Conservation (phyloP, 2,329 filamentous ascomycete genomes). For the Cladophialophora carrionii region DNA sequence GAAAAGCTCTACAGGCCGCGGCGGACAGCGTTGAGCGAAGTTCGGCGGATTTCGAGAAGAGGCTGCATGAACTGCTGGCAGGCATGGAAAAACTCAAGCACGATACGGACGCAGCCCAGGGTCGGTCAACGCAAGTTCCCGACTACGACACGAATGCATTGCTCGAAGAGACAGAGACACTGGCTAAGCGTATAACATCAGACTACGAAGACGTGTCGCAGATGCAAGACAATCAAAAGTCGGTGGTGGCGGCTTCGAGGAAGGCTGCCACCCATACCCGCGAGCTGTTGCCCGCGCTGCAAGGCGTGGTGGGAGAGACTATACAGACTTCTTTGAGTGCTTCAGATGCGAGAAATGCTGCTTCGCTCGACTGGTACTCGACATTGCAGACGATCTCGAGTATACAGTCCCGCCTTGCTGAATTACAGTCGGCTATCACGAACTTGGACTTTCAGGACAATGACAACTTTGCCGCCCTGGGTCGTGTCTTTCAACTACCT, state of each 20-base stretch:
- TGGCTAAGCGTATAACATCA: slow-evolving; percentile 82
- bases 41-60: slow-evolving; percentile 31
- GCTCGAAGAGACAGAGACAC: slow-evolving; percentile 72
- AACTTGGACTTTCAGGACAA: slow-evolving; percentile 73
- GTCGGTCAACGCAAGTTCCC: slow-evolving; percentile 27
- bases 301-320: slow-evolving; percentile 61
- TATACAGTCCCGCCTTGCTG: slow-evolving; percentile 74
- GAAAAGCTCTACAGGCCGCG: slow-evolving; percentile 25
- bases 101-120: slow-evolving; percentile 26
- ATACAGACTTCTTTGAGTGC: slow-evolving; percentile 60
- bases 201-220: slow-evolving; percentile 79
- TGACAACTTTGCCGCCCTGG: slow-evolving; percentile 79
- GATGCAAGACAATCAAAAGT: slow-evolving; percentile 68
- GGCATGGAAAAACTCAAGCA: slow-evolving; percentile 31
- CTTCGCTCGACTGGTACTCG: slow-evolving; percentile 59
- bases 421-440: slow-evolving; percentile 72
- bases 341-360: slow-evolving; percentile 68
- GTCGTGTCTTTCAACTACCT: slow-evolving; percentile 79
- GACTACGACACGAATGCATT: slow-evolving; percentile 34
- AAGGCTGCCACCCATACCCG: slow-evolving; percentile 66
- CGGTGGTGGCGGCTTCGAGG: slow-evolving; percentile 64
- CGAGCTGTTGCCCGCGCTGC: slow-evolving; percentile 64
- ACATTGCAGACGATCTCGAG: slow-evolving; percentile 82
- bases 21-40: slow-evolving; percentile 30
- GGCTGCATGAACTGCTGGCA: slow-evolving; percentile 25